These are phyloP conservation scores for Candida hungchunana DNA, from an alignment of 805 yeast genomes.

Conservation along the genomic window DNA sequence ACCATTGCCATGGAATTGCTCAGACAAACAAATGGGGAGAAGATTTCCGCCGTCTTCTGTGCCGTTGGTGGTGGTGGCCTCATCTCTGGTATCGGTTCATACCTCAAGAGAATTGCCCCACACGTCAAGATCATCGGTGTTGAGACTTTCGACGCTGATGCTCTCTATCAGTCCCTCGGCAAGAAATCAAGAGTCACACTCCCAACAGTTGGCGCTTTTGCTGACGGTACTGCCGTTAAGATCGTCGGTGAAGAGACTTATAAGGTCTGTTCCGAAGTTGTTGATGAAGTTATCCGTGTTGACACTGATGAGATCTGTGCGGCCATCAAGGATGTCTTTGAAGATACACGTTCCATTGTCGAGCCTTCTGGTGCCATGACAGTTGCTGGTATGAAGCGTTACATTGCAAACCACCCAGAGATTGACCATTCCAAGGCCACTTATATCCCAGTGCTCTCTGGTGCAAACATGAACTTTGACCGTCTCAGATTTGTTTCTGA, in stretches of 20 bases:
- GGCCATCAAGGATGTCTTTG: conserved; percentile 93
- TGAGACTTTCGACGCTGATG: conserved; percentile 94
- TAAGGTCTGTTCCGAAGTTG: conserved; percentile 66
- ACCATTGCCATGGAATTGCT: conserved; percentile 92
- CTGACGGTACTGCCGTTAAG: conserved; percentile 97
- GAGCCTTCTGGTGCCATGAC: conserved; percentile 98
- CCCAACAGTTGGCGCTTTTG: conserved; percentile 86
- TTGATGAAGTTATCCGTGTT: conserved; percentile 87
- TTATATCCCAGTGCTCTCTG: conserved; percentile 83
- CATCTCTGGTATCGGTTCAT: conserved; percentile 85
- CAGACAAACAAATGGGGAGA: conserved; percentile 76
- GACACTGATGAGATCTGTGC: conserved; percentile 94
- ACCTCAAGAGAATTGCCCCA: conserved; percentile 94
- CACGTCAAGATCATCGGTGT: conserved; percentile 94
- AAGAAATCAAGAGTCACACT: conserved; percentile 52
- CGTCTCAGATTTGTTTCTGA: conserved; percentile 93
- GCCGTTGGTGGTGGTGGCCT: conserved; percentile 98
- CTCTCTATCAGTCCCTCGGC: conserved; percentile 70
- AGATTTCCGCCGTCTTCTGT: conserved; percentile 80
- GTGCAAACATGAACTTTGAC: conserved; percentile 98
- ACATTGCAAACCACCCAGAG: conserved; percentile 63
- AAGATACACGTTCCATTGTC: conserved; percentile 87
- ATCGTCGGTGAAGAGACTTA: conserved; percentile 88
- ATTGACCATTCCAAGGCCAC: conserved; percentile 65
- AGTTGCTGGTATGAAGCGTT: conserved; percentile 91